Percentiles rank a stretch among this genome's conserved stretches.
phyloP scores from a whole-genome alignment of 305 asterid species.

The Petunia hybrid region DNA sequence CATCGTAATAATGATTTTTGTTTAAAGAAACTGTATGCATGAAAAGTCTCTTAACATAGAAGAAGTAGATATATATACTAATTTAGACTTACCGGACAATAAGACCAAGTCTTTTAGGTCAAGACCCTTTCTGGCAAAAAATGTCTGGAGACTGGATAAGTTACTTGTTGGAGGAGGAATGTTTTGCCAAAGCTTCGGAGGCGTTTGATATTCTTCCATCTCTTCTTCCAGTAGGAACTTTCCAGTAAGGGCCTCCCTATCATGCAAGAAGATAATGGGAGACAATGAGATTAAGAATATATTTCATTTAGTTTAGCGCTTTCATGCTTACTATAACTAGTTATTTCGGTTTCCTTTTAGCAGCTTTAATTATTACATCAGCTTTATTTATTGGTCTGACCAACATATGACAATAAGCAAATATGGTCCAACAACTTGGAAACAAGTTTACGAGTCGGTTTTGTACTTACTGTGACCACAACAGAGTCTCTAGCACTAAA shows the following conservation, averaged over 20 bases:
- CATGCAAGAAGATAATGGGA: not conserved
- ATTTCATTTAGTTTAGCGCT: not conserved
- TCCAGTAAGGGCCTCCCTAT: slow-evolving; percentile 85
- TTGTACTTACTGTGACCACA: slow-evolving; percentile 55
- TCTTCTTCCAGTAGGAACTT: slow-evolving; percentile 77
- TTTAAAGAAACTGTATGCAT: not conserved
- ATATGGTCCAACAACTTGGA: not conserved
- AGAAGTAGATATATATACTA: not conserved
- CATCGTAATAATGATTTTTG: not conserved
- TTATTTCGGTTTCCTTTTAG: not conserved
- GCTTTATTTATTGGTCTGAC: not conserved
- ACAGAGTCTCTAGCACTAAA: slow-evolving; percentile 73
- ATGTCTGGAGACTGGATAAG: slow-evolving; percentile 57
- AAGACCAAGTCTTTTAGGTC: slow-evolving; percentile 60
- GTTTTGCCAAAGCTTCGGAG: slow-evolving; percentile 57
- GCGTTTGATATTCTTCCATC: slow-evolving; percentile 67
- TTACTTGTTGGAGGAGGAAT: slow-evolving; percentile 66
- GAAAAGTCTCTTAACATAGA: not conserved
- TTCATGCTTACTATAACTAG: not conserved
- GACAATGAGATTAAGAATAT: not conserved
- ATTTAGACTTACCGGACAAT: slow-evolving; percentile 56
- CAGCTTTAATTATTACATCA: too few relatives aligned
- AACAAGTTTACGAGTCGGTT: not conserved
- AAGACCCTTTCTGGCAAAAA: slow-evolving; percentile 71
- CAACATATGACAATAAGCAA: not conserved